Evolutionary conservation across 495 filamentous ascomycete species (phyloP).

Genomic region (Bacidia gigantensis): DNA sequence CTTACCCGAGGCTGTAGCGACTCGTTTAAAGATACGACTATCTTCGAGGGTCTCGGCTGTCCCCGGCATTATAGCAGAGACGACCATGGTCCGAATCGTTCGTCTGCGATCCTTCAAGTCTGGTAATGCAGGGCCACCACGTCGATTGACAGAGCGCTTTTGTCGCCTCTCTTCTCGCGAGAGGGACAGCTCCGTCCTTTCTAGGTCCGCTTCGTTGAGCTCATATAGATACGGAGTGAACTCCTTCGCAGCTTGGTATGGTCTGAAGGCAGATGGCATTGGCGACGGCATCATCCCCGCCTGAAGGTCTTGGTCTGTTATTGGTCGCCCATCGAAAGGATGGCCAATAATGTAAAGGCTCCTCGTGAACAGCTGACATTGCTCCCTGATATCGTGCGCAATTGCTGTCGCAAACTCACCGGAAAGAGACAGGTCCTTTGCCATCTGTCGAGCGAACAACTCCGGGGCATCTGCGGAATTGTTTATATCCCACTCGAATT

Average conservation of each 20-base stretch:
- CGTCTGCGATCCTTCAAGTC: slow-evolving; percentile 91
- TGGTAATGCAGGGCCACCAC: slow-evolving; percentile 85
- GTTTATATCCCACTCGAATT: slow-evolving; percentile 99
- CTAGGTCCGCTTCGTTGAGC: slow-evolving; percentile 78
- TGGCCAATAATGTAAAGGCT: slow-evolving; percentile 88
- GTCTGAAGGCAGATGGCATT: slow-evolving; percentile 67
- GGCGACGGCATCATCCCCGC: slow-evolving; percentile 78
- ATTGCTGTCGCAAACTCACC: slow-evolving; percentile 97
- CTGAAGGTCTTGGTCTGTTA: slow-evolving; percentile 81
- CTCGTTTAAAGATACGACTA: slow-evolving; percentile 68
- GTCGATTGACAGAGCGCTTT: slow-evolving; percentile 85
- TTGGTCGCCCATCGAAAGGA: slow-evolving; percentile 83
- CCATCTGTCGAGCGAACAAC: slow-evolving; percentile 81
- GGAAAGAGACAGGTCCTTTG: slow-evolving; percentile 76
- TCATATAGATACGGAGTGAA: slow-evolving; percentile 89
- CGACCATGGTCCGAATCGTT: slow-evolving; percentile 78
- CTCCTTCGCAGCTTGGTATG: slow-evolving; percentile 81
- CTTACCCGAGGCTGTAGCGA: slow-evolving; percentile 41
- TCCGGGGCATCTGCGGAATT: slow-evolving; percentile 86
- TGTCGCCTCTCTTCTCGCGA: slow-evolving; percentile 85
- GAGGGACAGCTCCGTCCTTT: slow-evolving; percentile 80
- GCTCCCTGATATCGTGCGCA: slow-evolving; percentile 91
- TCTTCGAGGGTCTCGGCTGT: slow-evolving; percentile 69
- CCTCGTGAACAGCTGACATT: slow-evolving; percentile 83
- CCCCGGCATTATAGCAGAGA: slow-evolving; percentile 82